Percentiles rank a stretch among this genome's conserved stretches.
These are phyloP conservation scores for Myriosclerotinia scirpicola DNA, from an alignment of 2,329 filamentous ascomycete species.

Conservation along the genomic window DNA sequence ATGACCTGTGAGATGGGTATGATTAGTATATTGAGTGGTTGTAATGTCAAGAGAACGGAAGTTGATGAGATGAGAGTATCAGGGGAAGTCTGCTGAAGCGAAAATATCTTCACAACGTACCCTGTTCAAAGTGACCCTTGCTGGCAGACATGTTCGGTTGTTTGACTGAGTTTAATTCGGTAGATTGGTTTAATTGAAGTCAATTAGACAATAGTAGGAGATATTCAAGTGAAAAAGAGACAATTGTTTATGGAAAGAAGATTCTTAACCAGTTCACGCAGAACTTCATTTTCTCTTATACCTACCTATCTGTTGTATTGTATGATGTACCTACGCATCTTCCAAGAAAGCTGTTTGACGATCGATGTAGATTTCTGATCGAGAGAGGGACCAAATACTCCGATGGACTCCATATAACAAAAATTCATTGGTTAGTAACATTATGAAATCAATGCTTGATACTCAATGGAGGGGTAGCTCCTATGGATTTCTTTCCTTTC, in stretches of 20 bases:
- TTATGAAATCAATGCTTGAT: slow-evolving; percentile 5
- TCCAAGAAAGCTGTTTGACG: not conserved
- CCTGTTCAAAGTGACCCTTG: slow-evolving; percentile 41
- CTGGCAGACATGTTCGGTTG: slow-evolving; percentile 36
- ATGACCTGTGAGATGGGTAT: slow-evolving; percentile 44
- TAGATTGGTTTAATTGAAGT: not conserved
- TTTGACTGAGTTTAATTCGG: slow-evolving; percentile 27
- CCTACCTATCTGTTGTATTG: too few relatives aligned
- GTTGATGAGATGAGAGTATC: not conserved
- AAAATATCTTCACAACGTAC: slow-evolving; percentile 31
- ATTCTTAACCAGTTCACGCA: slow-evolving; percentile 36
- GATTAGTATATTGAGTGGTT: not conserved
- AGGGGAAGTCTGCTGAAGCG: not conserved
- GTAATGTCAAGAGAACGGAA: not conserved
- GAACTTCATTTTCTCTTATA: slow-evolving; percentile 31
- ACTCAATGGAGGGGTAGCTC: slow-evolving; percentile 13
- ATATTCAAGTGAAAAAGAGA: not conserved
- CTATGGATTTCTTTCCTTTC: not conserved
- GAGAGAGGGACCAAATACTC: slow-evolving; percentile 15
- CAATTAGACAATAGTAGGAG: not conserved
- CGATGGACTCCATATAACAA: slow-evolving; percentile 1
- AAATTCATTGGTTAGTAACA: not conserved
- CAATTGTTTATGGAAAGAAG: slow-evolving; percentile 28
- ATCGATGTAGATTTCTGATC: not conserved
- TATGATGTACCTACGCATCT: not conserved